phyloP scores from a whole-genome alignment of 2,329 filamentous ascomycete genomes.

The Chaetomiaceae sp. region DNA sequence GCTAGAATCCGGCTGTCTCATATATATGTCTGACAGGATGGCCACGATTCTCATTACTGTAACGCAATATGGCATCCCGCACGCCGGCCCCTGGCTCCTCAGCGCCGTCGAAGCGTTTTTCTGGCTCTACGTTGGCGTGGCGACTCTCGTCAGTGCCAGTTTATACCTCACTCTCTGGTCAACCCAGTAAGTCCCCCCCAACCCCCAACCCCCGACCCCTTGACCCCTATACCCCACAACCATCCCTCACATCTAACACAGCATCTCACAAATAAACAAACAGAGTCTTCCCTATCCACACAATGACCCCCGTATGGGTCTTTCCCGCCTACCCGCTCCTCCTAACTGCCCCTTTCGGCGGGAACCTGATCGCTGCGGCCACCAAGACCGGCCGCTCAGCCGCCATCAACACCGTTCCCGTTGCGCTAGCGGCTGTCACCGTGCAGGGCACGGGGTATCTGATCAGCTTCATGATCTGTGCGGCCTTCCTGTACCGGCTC shows the following conservation, averaged over 20 bases:
- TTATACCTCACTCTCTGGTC: constrained; percentile 73
- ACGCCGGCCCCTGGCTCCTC: constrained; percentile 59
- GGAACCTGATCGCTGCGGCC: constrained; percentile 47
- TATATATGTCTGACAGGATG: constrained; percentile 33
- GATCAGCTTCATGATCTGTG: constrained; percentile 71
- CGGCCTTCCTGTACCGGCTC: constrained; percentile 77
- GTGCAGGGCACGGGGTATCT: constrained; percentile 54
- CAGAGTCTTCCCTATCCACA: constrained; percentile 60
- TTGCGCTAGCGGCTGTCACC: constrained; percentile 47
- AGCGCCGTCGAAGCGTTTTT: constrained; percentile 61
- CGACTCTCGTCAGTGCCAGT: constrained; percentile 62
- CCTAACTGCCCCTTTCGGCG: constrained; percentile 69
- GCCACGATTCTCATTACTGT: constrained; percentile 75
- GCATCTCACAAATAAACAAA: background rate
- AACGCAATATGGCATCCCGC: constrained; percentile 67
- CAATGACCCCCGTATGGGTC: constrained; percentile 86
- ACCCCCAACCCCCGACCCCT: background rate
- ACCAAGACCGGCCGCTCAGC: constrained; percentile 26
- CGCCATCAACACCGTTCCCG: constrained; percentile 40
- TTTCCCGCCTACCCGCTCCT: constrained; percentile 81
- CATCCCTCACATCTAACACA: background rate
- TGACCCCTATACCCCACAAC: background rate
- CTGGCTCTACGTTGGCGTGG: constrained; percentile 68
- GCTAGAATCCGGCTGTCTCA: background rate
- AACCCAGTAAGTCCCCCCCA: constrained; percentile 43